A percentile compares a stretch with the other conserved stretches of the same genome.
Evolutionary conservation across 352 stramenopile genomes (phyloP).

Genomic region (Phytophthora crassamura): DNA sequence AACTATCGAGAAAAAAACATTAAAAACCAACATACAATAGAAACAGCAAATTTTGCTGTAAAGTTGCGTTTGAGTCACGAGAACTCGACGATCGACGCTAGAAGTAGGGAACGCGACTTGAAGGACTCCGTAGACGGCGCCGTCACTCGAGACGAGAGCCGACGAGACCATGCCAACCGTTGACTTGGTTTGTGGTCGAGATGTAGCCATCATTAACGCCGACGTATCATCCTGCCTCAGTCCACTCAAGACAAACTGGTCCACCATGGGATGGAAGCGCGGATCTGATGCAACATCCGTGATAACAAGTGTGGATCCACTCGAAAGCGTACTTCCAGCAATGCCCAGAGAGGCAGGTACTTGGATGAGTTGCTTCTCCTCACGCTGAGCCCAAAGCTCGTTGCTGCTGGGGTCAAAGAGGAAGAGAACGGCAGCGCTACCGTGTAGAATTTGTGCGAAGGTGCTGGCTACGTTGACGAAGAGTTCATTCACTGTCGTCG

Average conservation of each 20-base stretch:
- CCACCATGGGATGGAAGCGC: constrained; percentile 70
- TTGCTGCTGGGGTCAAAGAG: constrained; percentile 67
- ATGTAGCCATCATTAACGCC: constrained; percentile 14
- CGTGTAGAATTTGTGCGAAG: constrained; percentile 51
- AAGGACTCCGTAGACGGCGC: constrained; percentile 58
- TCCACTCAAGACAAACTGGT: constrained; percentile 54
- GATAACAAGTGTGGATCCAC: constrained; percentile 43
- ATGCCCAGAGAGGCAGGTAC: constrained; percentile 65
- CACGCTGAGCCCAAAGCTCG: constrained; percentile 71
- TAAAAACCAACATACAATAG: constrained; percentile 40
- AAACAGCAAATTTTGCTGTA: constrained; percentile 52
- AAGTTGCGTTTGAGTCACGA: constrained; percentile 35
- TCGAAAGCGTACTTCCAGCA: constrained; percentile 54
- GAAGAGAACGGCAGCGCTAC: constrained; percentile 59
- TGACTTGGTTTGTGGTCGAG: constrained; percentile 24
- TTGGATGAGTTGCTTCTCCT: constrained; percentile 53
- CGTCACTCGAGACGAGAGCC: constrained; percentile 50
- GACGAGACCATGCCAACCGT: constrained; percentile 51
- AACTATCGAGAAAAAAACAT: background rate
- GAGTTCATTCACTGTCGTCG: constrained; percentile 45
- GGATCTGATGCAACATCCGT: constrained; percentile 48
- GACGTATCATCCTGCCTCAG: constrained; percentile 27
- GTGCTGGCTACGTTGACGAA: constrained; percentile 47
- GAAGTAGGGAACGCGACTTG: constrained; percentile 52
- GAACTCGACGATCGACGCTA: constrained; percentile 18